Evolutionary conservation across 129 eudicot genomes (phyloP).

Genomic region (Tanacetum coccineum): DNA sequence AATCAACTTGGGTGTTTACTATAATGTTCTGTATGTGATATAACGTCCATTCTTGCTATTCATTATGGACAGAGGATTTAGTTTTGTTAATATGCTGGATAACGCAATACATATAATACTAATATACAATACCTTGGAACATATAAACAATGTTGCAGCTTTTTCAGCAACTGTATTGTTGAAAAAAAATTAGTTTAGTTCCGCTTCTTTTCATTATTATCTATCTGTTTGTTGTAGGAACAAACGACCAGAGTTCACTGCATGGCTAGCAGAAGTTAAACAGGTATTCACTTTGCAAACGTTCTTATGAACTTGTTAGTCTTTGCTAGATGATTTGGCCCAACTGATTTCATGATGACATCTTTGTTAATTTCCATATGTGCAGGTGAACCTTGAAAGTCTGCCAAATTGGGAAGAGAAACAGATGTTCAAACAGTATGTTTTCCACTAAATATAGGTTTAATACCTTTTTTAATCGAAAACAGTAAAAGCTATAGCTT

Average conservation of each 20-base stretch:
- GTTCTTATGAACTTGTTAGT: background rate
- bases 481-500: background rate
- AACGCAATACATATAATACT: too few relatives aligned
- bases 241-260: slow-evolving; percentile 94
- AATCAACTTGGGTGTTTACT: too few relatives aligned
- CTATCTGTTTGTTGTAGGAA: slow-evolving; percentile 46
- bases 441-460: slow-evolving; percentile 15
- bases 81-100: background rate
- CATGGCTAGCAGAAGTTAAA: slow-evolving; percentile 92
- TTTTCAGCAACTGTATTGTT: background rate
- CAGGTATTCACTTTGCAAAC: slow-evolving; percentile 46
- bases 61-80: background rate
- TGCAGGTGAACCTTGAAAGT: slow-evolving; percentile 97
- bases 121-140: background rate
- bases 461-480: slow-evolving; percentile 2
- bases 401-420: slow-evolving; percentile 97
- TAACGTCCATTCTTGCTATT: too few relatives aligned
- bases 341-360: background rate
- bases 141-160: background rate
- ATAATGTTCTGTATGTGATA: too few relatives aligned
- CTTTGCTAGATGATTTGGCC: background rate
- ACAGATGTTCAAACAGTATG: slow-evolving; percentile 92
- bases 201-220: slow-evolving; percentile 5
- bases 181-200: background rate
- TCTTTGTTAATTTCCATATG: background rate